Evolutionary conservation across 805 yeast genomes (phyloP).

Genomic region (Metschnikowia cerradonensis): DNA sequence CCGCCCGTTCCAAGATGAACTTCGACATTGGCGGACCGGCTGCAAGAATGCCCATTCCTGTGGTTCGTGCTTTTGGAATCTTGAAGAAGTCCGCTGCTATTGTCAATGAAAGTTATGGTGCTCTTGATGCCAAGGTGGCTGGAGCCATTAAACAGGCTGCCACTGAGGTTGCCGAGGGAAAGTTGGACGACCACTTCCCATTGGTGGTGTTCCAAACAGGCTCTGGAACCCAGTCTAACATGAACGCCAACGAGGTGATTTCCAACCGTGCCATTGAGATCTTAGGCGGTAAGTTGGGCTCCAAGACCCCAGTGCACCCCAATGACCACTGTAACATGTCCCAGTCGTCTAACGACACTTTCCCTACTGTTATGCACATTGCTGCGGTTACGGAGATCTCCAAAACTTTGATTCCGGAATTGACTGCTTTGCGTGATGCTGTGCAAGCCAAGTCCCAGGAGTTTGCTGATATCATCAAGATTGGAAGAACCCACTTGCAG

Average conservation of each 20-base stretch:
- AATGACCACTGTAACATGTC: slow-evolving; percentile 98
- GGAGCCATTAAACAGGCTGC: slow-evolving; percentile 90
- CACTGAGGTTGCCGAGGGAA: slow-evolving; percentile 89
- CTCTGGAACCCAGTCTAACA: slow-evolving; percentile 96
- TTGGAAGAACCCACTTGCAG: slow-evolving; percentile 98
- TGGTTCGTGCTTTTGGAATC: slow-evolving; percentile 87
- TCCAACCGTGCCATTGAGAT: slow-evolving; percentile 97
- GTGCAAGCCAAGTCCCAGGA: slow-evolving; percentile 74
- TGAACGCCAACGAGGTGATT: slow-evolving; percentile 98
- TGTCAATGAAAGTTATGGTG: slow-evolving; percentile 78
- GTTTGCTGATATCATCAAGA: slow-evolving; percentile 86
- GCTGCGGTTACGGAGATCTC: slow-evolving; percentile 93
- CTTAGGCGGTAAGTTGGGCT: slow-evolving; percentile 87
- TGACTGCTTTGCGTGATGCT: slow-evolving; percentile 73
- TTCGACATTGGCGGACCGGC: slow-evolving; percentile 93
- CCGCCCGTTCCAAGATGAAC: slow-evolving; percentile 88
- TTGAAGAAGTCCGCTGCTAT: slow-evolving; percentile 92
- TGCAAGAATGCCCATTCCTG: slow-evolving; percentile 88
- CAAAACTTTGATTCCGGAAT: slow-evolving; percentile 71
- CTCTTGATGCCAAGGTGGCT: slow-evolving; percentile 77
- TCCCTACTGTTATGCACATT: slow-evolving; percentile 99
- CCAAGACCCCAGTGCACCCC: slow-evolving; percentile 94
- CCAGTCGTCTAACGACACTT: slow-evolving; percentile 97
- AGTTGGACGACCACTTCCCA: slow-evolving; percentile 91
- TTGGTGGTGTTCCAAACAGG: slow-evolving; percentile 99